Evolutionary conservation across 192 early-diverging fungal genomes (phyloP).

Genomic region (Funneliformis mosseae): DNA sequence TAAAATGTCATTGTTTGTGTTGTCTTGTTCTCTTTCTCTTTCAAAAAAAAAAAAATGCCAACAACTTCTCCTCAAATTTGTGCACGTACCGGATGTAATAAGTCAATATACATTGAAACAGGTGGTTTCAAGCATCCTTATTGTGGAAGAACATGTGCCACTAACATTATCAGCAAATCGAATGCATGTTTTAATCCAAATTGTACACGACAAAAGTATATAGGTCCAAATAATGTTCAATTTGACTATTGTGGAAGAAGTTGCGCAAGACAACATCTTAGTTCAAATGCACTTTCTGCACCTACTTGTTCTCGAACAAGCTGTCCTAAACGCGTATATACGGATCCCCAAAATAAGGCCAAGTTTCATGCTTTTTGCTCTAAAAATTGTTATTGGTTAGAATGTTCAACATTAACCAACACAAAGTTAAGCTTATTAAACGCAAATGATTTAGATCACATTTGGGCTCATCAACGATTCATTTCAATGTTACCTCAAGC

Average conservation of each 20-base stretch:
- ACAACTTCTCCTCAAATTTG: background rate
- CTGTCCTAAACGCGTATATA: background rate
- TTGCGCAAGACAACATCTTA: background rate
- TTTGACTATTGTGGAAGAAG: constrained; percentile 14
- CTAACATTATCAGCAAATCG: background rate
- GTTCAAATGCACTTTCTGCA: background rate
- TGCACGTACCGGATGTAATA: background rate
- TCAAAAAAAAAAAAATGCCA: background rate
- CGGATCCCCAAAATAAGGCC: background rate
- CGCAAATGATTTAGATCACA: constrained; percentile 7
- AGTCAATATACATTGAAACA: background rate
- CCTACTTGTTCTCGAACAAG: background rate
- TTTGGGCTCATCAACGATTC: background rate
- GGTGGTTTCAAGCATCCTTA: background rate
- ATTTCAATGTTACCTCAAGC: background rate
- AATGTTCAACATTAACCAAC: background rate
- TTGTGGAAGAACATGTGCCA: background rate
- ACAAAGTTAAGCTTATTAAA: background rate
- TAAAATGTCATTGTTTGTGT: no score
- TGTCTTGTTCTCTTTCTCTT: no score
- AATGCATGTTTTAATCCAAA: background rate
- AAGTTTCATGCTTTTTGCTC: background rate
- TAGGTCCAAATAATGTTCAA: background rate
- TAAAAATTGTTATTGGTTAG: background rate
- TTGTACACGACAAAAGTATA: background rate